These are phyloP conservation scores for Phylloporus scabripes DNA, from an alignment of 768 basidiomycete genomes.

Conservation along the genomic window DNA sequence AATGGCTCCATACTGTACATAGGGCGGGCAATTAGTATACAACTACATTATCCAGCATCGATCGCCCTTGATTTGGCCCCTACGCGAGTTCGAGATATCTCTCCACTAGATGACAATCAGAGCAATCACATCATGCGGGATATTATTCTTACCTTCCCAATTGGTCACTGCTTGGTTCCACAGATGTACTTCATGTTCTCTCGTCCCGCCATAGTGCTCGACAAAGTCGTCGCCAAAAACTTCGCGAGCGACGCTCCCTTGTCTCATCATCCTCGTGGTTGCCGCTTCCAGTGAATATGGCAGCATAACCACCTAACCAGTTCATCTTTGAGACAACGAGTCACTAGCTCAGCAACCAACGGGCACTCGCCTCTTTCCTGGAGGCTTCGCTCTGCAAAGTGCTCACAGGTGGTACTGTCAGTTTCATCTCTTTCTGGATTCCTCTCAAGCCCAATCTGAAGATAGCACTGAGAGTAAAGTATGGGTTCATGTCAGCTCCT, in stretches of 20 bases:
- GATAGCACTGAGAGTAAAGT: conserved; percentile 83
- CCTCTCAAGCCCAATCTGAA: conserved; percentile 85
- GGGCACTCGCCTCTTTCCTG: conserved; percentile 54
- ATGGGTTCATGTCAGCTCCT: conserved; percentile 96
- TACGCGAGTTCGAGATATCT: conserved; percentile 81
- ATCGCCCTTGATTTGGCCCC: neutral
- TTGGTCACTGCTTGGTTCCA: conserved; percentile 90
- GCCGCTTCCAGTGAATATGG: conserved; percentile 77
- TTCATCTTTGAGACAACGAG: neutral
- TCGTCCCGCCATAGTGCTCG: conserved; percentile 93
- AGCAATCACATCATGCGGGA: conserved; percentile 1
- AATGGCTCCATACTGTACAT: conserved; percentile 49
- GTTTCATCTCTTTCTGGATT: conserved; percentile 65
- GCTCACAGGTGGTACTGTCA: conserved; percentile 69
- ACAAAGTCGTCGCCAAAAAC: conserved; percentile 87
- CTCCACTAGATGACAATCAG: conserved; percentile 50
- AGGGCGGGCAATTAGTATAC: conserved; percentile 3
- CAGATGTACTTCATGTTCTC: conserved; percentile 80
- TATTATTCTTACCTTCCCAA: conserved; percentile 72
- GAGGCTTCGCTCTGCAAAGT: conserved; percentile 31
- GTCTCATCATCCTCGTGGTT: conserved; percentile 71
- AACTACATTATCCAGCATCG: neutral
- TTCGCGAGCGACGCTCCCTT: conserved; percentile 78
- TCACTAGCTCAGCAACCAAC: neutral
- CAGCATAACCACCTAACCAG: conserved; percentile 61